A percentile compares a stretch with the other conserved stretches of the same genome.
Conservation (phyloP, 75 land plant species). For the Picea sitchensis region DNA sequence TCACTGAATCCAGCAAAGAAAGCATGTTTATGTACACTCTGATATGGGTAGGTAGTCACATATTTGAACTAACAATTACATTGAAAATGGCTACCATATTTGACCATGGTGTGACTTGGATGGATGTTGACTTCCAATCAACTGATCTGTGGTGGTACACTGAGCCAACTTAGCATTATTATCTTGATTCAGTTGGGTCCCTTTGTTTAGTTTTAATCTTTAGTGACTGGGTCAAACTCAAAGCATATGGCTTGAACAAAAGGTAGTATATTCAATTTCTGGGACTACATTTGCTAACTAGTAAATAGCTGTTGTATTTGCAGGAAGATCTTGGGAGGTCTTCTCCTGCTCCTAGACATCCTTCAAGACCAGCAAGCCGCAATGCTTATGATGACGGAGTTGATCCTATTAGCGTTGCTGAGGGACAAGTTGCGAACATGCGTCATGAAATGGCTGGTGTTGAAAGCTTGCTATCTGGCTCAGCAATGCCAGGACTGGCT, state of each 20-base stretch:
- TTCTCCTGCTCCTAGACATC: slow-evolving; percentile 51
- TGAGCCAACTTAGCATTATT: background rate
- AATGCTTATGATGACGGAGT: slow-evolving; percentile 63
- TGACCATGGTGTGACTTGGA: no score
- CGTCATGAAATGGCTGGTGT: slow-evolving; percentile 31
- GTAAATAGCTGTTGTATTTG: background rate
- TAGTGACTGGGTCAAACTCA: background rate
- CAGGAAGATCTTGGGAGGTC: slow-evolving; percentile 82
- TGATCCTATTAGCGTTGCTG: slow-evolving; percentile 30
- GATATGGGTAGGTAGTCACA: no score
- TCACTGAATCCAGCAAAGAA: no score
- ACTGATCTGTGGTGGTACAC: background rate
- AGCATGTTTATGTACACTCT: no score
- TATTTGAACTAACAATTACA: no score
- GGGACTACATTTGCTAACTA: background rate
- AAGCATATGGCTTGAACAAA: background rate
- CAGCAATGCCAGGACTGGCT: slow-evolving; percentile 26
- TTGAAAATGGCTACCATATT: no score
- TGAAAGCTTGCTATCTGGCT: slow-evolving; percentile 18
- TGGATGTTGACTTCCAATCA: no score
- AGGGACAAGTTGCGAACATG: slow-evolving; percentile 50
- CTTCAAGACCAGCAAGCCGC: slow-evolving; percentile 76
- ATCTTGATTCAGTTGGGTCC: background rate
- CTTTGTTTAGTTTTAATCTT: background rate
- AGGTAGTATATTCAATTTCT: background rate